Conservation (phyloP, 2,329 filamentous ascomycete genomes). For the Aphanocladium album region DNA sequence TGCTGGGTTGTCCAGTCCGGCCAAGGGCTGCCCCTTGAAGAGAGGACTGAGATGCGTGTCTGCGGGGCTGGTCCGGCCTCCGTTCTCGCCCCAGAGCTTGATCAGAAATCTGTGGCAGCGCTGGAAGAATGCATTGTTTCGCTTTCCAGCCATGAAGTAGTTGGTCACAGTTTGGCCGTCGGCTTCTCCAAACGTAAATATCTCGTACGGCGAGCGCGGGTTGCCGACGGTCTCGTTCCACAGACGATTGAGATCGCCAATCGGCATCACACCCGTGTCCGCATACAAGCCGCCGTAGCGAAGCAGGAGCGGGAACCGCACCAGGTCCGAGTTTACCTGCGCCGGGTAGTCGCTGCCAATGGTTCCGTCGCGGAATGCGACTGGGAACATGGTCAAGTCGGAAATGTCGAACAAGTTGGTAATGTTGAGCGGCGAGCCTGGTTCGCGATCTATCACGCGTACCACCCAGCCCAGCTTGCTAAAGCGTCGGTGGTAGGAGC, state of each 20-base stretch:
- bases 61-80: constrained; percentile 43
- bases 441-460: constrained; percentile 43
- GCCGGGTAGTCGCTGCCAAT: constrained; percentile 44
- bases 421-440: constrained; percentile 42
- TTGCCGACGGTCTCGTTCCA: constrained; percentile 47
- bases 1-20: constrained; percentile 19
- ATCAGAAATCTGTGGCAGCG: constrained; percentile 45
- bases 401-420: constrained; percentile 42
- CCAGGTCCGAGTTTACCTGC: constrained; percentile 54
- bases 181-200: constrained; percentile 37
- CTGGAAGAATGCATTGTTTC: constrained; percentile 41
- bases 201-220: constrained; percentile 39
- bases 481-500: constrained; percentile 50
- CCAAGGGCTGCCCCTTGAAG: constrained; percentile 38
- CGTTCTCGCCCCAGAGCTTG: constrained; percentile 41
- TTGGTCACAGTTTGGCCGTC: constrained; percentile 38
- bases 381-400: constrained; percentile 40
- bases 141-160: constrained; percentile 40
- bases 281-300: constrained; percentile 54
- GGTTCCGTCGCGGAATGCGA: constrained; percentile 43
- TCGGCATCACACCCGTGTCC: constrained; percentile 52
- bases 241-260: constrained; percentile 50
- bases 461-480: constrained; percentile 47
- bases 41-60: constrained; percentile 45
- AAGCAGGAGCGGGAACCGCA: constrained; percentile 52